Conservation (phyloP, 306 rosid genomes). For the Pyrus pyrifolia region DNA sequence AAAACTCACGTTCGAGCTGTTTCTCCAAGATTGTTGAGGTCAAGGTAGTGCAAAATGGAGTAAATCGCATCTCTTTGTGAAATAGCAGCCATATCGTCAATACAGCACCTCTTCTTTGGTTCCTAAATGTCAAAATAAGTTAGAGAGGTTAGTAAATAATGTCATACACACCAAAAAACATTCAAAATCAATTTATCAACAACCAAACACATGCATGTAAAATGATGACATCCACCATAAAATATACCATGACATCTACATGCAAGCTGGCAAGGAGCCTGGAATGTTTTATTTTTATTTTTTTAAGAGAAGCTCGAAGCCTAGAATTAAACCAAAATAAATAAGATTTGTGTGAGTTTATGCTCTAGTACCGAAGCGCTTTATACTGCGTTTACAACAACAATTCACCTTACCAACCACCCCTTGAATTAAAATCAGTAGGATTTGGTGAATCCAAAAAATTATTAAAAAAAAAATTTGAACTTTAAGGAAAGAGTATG, state of each 20-base stretch:
- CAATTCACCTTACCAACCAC: background rate
- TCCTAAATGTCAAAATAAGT: background rate
- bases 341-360: background rate
- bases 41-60: background rate
- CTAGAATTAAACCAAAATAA: background rate
- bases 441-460: background rate
- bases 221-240: background rate
- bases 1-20: slow-evolving; percentile 11
- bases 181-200: background rate
- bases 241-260: background rate
- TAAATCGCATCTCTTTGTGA: background rate
- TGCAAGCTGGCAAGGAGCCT: background rate
- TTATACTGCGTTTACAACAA: background rate
- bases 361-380: background rate
- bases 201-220: background rate
- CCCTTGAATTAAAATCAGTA: background rate
- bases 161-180: background rate
- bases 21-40: background rate
- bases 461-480: background rate
- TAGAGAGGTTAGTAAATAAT: background rate
- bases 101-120: background rate
- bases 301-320: background rate
- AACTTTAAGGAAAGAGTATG: background rate
- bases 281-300: too few relatives aligned
- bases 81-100: background rate